Percentiles rank a stretch among this genome's conserved stretches.
These are phyloP conservation scores for Boletales sp. DNA, from an alignment of 768 basidiomycete species.

Conservation along the genomic window DNA sequence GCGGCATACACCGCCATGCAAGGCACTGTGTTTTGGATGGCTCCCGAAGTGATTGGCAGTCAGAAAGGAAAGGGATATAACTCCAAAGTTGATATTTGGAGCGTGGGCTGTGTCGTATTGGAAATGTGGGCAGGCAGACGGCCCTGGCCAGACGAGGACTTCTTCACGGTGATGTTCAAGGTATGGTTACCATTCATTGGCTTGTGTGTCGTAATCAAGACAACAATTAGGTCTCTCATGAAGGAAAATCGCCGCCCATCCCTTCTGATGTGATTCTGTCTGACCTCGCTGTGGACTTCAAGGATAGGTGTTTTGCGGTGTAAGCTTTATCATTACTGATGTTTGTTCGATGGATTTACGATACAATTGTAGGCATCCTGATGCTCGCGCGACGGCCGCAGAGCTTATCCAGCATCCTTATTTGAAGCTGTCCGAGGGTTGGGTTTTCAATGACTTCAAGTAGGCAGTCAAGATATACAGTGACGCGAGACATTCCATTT, in stretches of 20 bases:
- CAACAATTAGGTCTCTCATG: conserved; percentile 68
- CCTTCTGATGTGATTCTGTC: conserved; percentile 80
- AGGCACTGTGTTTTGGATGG: conserved; percentile 99
- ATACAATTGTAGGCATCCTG: conserved; percentile 58
- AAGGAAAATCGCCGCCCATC: conserved; percentile 83
- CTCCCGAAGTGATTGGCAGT: conserved; percentile 88
- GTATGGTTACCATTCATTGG: conserved; percentile 37
- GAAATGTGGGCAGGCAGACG: conserved; percentile 99
- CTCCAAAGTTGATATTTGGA: conserved; percentile 98
- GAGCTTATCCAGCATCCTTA: conserved; percentile 81
- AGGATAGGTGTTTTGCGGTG: conserved; percentile 87
- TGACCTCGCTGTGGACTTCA: conserved; percentile 77
- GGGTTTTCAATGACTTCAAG: conserved; percentile 64
- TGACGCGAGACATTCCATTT: conserved; percentile 15
- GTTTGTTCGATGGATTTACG: conserved; percentile 1
- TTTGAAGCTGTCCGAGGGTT: conserved; percentile 65
- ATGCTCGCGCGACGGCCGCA: conserved; percentile 74
- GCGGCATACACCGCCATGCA: conserved; percentile 90
- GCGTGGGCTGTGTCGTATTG: conserved; percentile 94
- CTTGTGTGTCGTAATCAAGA: neutral
- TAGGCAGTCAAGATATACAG: conserved; percentile 12
- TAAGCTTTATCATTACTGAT: conserved; percentile 35
- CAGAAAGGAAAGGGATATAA: conserved; percentile 85
- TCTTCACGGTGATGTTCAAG: conserved; percentile 92
- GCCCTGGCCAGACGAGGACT: conserved; percentile 91